Percentiles rank a stretch among this genome's conserved stretches.
phyloP scores from a whole-genome alignment of 2,329 filamentous ascomycete genomes.

The Diplocarpon mali region DNA sequence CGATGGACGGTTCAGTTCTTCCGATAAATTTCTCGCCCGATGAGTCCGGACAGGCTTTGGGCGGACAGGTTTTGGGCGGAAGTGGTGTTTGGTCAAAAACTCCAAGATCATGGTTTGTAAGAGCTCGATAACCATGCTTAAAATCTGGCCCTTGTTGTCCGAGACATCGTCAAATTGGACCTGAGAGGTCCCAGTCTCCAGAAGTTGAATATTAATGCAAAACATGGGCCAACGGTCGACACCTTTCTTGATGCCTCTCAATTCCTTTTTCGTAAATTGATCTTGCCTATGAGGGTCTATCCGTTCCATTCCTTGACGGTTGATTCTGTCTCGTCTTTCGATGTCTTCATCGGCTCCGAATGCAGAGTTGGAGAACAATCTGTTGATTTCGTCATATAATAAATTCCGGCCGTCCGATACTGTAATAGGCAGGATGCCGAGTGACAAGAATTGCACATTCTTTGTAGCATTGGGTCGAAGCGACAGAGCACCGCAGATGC shows the following conservation, averaged over 20 bases:
- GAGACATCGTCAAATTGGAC: slow-evolving; percentile 30
- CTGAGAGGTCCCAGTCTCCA: neutral
- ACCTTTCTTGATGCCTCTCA: slow-evolving; percentile 46
- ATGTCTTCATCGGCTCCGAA: slow-evolving; percentile 55
- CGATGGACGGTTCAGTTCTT: neutral
- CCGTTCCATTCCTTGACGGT: slow-evolving; percentile 27
- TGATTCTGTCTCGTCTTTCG: slow-evolving; percentile 27
- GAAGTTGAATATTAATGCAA: slow-evolving; percentile 53
- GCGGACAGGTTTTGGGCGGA: slow-evolving; percentile 35
- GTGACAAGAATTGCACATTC: slow-evolving; percentile 67
- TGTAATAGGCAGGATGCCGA: slow-evolving; percentile 59
- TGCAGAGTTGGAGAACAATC: slow-evolving; percentile 60
- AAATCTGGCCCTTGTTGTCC: slow-evolving; percentile 33
- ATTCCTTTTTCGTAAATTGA: slow-evolving; percentile 38
- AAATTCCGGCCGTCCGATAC: slow-evolving; percentile 46
- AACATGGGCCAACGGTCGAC: slow-evolving; percentile 87
- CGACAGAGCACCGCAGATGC: slow-evolving; percentile 62
- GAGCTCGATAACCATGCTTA: slow-evolving; percentile 47
- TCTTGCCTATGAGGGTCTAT: slow-evolving; percentile 35
- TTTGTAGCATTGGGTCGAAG: slow-evolving; percentile 59
- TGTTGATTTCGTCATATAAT: slow-evolving; percentile 70
- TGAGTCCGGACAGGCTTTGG: slow-evolving; percentile 10
- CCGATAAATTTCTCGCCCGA: neutral
- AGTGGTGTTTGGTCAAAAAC: slow-evolving; percentile 64
- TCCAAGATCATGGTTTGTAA: slow-evolving; percentile 57